Evolutionary conservation across 225 moss, liverwort and hornwort species (phyloP).

Genomic region (Rhytidiadelphus loreus): DNA sequence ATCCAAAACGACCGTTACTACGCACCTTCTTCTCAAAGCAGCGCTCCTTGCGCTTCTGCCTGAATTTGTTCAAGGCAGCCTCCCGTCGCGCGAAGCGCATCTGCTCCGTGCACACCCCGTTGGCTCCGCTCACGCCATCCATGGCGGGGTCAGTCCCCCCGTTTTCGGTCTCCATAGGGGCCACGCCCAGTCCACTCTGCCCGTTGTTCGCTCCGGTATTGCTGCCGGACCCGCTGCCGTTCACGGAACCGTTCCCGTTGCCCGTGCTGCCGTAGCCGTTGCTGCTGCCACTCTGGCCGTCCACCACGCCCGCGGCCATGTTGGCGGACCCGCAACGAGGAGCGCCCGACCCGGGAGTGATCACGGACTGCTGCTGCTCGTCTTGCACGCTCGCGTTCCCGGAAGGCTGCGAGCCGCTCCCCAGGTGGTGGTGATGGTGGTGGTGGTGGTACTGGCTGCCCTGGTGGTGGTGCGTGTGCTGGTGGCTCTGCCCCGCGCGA

Average conservation of each 20-base stretch:
- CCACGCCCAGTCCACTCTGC: constrained; percentile 42
- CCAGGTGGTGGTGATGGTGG: constrained; percentile 14
- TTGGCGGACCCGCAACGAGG: constrained; percentile 56
- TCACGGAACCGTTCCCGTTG: constrained; percentile 58
- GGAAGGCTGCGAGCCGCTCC: constrained; percentile 23
- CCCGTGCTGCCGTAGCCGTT: constrained; percentile 64
- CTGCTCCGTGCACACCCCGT: constrained; percentile 42
- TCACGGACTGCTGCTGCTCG: constrained; percentile 50
- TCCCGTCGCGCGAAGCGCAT: constrained; percentile 71
- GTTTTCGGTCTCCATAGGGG: constrained; percentile 20
- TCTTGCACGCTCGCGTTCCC: constrained; percentile 34
- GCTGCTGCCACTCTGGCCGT: constrained; percentile 75
- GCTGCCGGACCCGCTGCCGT: constrained; percentile 78
- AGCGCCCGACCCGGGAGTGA: constrained; percentile 48
- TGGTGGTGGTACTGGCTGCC: constrained; percentile 30
- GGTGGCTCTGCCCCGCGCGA: constrained; percentile 34
- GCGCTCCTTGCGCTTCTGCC: constrained; percentile 87
- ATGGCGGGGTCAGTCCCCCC: constrained; percentile 18
- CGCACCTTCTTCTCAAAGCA: constrained; percentile 97
- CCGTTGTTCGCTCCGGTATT: constrained; percentile 50
- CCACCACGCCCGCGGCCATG: constrained; percentile 28
- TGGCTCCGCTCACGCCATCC: constrained; percentile 22
- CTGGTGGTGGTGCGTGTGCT: constrained; percentile 28
- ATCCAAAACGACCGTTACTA: background rate
- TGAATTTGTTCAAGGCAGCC: constrained; percentile 89